These are phyloP conservation scores for Peribolospora kevripleyi DNA, from an alignment of 768 basidiomycete genomes.

Conservation along the genomic window DNA sequence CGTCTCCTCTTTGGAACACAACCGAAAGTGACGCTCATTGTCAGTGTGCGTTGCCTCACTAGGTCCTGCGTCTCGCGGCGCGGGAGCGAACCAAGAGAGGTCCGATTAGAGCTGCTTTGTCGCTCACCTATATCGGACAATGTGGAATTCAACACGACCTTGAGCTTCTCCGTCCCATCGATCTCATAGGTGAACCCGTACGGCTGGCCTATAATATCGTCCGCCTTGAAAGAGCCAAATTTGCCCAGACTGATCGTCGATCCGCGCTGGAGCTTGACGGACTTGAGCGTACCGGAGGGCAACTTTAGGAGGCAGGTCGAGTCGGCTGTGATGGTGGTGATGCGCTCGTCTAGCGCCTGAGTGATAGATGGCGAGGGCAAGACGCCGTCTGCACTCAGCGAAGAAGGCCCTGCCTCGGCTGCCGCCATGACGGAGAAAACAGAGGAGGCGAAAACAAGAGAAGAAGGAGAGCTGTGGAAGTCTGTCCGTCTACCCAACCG, in stretches of 20 bases:
- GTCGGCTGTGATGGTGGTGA: too few species aligned
- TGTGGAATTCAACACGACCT: slow-evolving; percentile 34
- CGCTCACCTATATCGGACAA: slow-evolving; percentile 56
- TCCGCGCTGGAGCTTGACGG: slow-evolving; percentile 30
- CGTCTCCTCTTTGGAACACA: slow-evolving; percentile 49
- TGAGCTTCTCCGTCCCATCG: slow-evolving; percentile 36
- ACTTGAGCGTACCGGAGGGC: slow-evolving; percentile 55
- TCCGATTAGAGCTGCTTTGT: slow-evolving; percentile 4
- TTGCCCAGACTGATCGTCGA: slow-evolving; percentile 42
- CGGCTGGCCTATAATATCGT: slow-evolving; percentile 52
- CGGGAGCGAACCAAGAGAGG: slow-evolving; percentile 13
- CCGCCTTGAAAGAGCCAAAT: slow-evolving; percentile 56
- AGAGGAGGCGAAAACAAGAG: too few species aligned
- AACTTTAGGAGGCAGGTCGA: slow-evolving; percentile 31
- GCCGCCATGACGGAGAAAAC: too few species aligned
- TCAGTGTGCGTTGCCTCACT: too few species aligned
- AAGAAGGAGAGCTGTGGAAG: too few species aligned
- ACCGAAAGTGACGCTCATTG: too few species aligned
- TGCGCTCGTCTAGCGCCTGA: too few species aligned
- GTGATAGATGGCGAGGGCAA: too few species aligned
- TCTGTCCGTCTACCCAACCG: too few species aligned
- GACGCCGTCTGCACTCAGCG: too few species aligned
- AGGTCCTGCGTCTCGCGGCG: not conserved
- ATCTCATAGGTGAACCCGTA: slow-evolving; percentile 84
- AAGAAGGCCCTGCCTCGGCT: too few species aligned